Conservation (phyloP, 2,329 filamentous ascomycete species). For the Fusarium tricinctum region DNA sequence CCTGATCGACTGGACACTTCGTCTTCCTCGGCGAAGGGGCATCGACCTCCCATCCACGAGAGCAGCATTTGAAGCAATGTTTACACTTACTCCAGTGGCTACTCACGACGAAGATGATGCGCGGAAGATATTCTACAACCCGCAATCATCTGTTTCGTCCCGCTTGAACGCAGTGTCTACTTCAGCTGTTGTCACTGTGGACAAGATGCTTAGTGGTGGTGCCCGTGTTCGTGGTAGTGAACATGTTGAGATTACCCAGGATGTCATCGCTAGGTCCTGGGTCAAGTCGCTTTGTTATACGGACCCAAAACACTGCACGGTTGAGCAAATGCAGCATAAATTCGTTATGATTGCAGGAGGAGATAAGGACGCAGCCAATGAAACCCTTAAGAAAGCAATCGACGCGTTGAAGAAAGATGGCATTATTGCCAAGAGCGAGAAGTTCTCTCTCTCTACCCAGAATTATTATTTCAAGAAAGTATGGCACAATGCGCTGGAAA, state of each 20-base stretch:
- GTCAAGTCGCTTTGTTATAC: slow-evolving; percentile 71
- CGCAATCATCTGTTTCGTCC: slow-evolving; percentile 67
- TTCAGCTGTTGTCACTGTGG: slow-evolving; percentile 57
- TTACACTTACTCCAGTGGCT: slow-evolving; percentile 56
- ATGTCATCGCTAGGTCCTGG: slow-evolving; percentile 69
- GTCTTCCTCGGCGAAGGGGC: slow-evolving; percentile 62
- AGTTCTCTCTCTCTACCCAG: slow-evolving; percentile 67
- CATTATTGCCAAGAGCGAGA: slow-evolving; percentile 72
- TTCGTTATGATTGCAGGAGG: slow-evolving; percentile 64
- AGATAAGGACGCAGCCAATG: slow-evolving; percentile 57
- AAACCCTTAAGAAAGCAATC: slow-evolving; percentile 64
- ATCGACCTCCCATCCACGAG: slow-evolving; percentile 64
- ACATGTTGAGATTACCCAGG: slow-evolving; percentile 44
- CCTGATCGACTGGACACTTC: slow-evolving; percentile 76
- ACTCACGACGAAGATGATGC: slow-evolving; percentile 58
- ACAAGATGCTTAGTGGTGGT: slow-evolving; percentile 22
- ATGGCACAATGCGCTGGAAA: slow-evolving; percentile 69
- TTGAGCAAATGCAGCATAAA: slow-evolving; percentile 63
- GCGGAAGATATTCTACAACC: slow-evolving; percentile 70
- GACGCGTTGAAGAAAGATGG: slow-evolving; percentile 63
- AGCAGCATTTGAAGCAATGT: slow-evolving; percentile 59
- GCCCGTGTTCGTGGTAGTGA: neutral
- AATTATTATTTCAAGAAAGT: slow-evolving; percentile 74
- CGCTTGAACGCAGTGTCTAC: slow-evolving; percentile 69
- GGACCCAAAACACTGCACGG: slow-evolving; percentile 63